A percentile compares a stretch with the other conserved stretches of the same genome.
These are phyloP conservation scores for Hirsutella minnesotensis DNA, from an alignment of 2,329 filamentous ascomycete species.

Conservation along the genomic window DNA sequence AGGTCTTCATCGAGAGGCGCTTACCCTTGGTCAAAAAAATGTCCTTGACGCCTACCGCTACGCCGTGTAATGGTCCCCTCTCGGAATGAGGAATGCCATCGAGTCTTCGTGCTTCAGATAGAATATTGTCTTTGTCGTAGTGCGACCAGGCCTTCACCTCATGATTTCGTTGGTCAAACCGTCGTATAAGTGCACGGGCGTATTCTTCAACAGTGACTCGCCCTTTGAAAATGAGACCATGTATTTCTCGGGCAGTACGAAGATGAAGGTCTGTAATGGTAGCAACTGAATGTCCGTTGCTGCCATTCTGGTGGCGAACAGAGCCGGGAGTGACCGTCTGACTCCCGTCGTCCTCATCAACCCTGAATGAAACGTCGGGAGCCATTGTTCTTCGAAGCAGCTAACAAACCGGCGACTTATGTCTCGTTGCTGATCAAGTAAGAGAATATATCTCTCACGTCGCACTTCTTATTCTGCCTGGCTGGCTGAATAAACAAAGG, in stretches of 20 bases:
- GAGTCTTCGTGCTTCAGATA: constrained; percentile 35
- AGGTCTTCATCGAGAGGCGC: background rate
- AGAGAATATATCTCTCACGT: too few relatives aligned
- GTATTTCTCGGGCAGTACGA: background rate
- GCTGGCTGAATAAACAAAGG: too few relatives aligned
- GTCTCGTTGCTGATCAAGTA: too few relatives aligned
- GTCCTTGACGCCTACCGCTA: constrained; percentile 49
- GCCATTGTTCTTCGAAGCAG: too few relatives aligned
- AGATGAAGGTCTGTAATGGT: background rate
- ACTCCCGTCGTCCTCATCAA: too few relatives aligned
- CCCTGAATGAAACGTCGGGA: too few relatives aligned
- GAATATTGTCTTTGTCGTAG: constrained; percentile 30
- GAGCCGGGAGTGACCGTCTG: too few relatives aligned
- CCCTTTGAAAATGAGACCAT: constrained; percentile 4
- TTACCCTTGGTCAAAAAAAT: constrained; percentile 44
- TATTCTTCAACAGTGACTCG: constrained; percentile 35
- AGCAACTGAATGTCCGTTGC: background rate
- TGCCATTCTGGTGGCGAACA: too few relatives aligned
- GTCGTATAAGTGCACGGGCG: constrained; percentile 31
- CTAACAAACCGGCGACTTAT: too few relatives aligned
- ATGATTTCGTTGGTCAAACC: constrained; percentile 30
- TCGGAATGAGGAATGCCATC: constrained; percentile 34
- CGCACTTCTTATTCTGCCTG: too few relatives aligned
- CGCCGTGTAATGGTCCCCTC: constrained; percentile 43
- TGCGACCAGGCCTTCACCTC: constrained; percentile 39